phyloP scores from a whole-genome alignment of 2,329 filamentous ascomycete species.

The Ophiocordyceps camponoti-saundersi region DNA sequence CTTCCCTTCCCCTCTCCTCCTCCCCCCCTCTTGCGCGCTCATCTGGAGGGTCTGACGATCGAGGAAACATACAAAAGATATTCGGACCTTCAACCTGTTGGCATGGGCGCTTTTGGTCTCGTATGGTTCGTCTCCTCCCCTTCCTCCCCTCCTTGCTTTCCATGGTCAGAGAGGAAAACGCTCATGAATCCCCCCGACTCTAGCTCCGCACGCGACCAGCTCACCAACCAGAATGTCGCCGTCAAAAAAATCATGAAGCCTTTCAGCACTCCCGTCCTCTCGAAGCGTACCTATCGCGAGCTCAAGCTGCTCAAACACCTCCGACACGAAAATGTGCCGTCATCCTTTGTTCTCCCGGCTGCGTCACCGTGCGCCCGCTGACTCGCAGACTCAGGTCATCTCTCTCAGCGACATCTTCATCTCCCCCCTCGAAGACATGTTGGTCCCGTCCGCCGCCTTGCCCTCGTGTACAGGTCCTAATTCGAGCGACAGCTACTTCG shows the following conservation, averaged over 20 bases:
- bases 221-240: conserved; percentile 89
- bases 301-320: conserved; percentile 95
- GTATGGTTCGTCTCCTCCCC: conserved; percentile 69
- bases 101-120: conserved; percentile 96
- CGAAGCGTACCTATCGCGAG: conserved; percentile 94
- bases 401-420: conserved; percentile 99
- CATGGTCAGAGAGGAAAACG: no score
- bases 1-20: no score
- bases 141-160: no score
- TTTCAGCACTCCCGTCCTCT: conserved; percentile 96
- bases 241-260: conserved; percentile 99
- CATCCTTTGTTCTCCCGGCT: conserved; percentile 1
- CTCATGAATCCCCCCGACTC: no score
- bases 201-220: conserved; percentile 93
- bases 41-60: no score
- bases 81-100: conserved; percentile 92
- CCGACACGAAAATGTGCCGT: conserved; percentile 79
- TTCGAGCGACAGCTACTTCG: conserved; percentile 57
- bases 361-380: neutral
- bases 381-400: conserved; percentile 51
- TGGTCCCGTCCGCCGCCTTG: conserved; percentile 18
- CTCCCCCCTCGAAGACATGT: conserved; percentile 97
- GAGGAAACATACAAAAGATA: no score
- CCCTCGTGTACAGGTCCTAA: no score
- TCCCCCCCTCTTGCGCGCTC: no score